Conservation (phyloP, 495 filamentous ascomycete genomes). For the Tuber brumale region DNA sequence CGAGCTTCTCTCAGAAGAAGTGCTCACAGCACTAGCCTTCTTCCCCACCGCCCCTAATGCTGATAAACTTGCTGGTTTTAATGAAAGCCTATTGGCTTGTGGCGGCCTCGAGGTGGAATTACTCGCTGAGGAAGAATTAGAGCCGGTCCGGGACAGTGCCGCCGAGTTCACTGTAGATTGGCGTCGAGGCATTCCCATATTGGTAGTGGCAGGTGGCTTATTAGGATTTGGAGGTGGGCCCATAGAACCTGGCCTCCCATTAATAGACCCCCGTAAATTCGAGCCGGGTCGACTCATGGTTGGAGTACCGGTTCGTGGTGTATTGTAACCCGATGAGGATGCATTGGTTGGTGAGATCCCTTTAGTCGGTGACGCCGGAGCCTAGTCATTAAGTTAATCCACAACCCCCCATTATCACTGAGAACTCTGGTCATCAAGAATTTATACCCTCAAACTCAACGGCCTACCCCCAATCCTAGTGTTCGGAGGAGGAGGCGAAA, state of each 20-base stretch:
- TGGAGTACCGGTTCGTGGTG: slow-evolving; percentile 57
- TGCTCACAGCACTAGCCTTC: slow-evolving; percentile 23
- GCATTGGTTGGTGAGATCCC: slow-evolving; percentile 49
- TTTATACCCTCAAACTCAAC: slow-evolving; percentile 34
- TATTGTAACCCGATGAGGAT: slow-evolving; percentile 52
- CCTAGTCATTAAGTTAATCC: slow-evolving; percentile 8
- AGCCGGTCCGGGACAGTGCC: slow-evolving; percentile 32
- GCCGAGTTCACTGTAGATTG: slow-evolving; percentile 30
- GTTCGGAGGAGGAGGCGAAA: slow-evolving; percentile 17
- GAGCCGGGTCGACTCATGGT: slow-evolving; percentile 42
- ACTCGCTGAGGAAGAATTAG: slow-evolving; percentile 27
- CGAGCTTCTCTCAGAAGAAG: slow-evolving; percentile 29
- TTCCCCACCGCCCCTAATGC: slow-evolving; percentile 16
- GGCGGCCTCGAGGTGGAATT: slow-evolving; percentile 13
- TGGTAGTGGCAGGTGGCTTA: slow-evolving; percentile 26
- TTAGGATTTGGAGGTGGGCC: slow-evolving; percentile 53
- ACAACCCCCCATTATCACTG: neutral
- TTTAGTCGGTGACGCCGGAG: slow-evolving; percentile 28
- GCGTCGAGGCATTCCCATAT: slow-evolving; percentile 19
- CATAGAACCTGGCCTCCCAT: slow-evolving; percentile 56
- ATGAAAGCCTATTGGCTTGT: slow-evolving; percentile 20
- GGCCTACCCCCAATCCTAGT: slow-evolving; percentile 28
- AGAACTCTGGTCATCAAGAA: neutral
- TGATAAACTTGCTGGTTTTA: slow-evolving; percentile 32
- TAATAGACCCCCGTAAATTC: slow-evolving; percentile 4